Percentiles rank a stretch among this genome's conserved stretches.
These are phyloP conservation scores for Pichia sp. DNA, from an alignment of 1,139 yeast species.

Conservation along the genomic window DNA sequence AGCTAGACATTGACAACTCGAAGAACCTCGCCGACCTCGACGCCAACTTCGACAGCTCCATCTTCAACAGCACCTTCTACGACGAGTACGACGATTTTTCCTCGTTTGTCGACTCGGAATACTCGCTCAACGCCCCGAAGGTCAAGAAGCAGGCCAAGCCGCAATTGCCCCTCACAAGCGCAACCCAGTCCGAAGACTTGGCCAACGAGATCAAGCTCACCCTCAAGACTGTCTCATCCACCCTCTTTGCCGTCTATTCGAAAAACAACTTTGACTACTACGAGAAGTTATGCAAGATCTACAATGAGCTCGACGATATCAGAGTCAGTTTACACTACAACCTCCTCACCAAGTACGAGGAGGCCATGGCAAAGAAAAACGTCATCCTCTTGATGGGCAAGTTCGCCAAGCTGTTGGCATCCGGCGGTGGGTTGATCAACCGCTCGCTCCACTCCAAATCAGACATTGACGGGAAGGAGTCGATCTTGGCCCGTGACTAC, in stretches of 20 bases:
- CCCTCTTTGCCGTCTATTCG: conserved; percentile 65
- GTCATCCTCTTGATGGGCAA: conserved; percentile 59
- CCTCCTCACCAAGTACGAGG: conserved; percentile 59
- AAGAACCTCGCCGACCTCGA: conserved; percentile 7
- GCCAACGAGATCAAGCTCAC: conserved; percentile 56
- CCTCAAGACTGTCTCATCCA: conserved; percentile 54
- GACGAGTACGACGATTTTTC: conserved; percentile 16
- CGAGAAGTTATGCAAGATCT: conserved; percentile 49
- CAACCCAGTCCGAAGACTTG: conserved; percentile 42
- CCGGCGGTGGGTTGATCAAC: conserved; percentile 35
- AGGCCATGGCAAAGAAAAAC: conserved; percentile 49
- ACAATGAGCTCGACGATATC: conserved; percentile 58
- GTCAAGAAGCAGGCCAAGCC: conserved; percentile 37
- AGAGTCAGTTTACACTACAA: conserved; percentile 55
- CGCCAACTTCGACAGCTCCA: conserved; percentile 32
- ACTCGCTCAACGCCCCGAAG: not conserved
- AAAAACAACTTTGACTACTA: conserved; percentile 63
- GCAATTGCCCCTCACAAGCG: conserved; percentile 45
- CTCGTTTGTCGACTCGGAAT: conserved; percentile 7
- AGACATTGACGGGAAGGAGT: conserved; percentile 75
- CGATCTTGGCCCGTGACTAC: conserved; percentile 61
- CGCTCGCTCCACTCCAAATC: conserved; percentile 31
- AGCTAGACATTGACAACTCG: conserved; percentile 20
- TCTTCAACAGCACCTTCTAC: conserved; percentile 30
- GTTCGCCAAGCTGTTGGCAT: conserved; percentile 61